Percentiles rank a stretch among this genome's conserved stretches.
These are phyloP conservation scores for Candida wancherniae DNA, from an alignment of 805 yeast genomes.

Conservation along the genomic window DNA sequence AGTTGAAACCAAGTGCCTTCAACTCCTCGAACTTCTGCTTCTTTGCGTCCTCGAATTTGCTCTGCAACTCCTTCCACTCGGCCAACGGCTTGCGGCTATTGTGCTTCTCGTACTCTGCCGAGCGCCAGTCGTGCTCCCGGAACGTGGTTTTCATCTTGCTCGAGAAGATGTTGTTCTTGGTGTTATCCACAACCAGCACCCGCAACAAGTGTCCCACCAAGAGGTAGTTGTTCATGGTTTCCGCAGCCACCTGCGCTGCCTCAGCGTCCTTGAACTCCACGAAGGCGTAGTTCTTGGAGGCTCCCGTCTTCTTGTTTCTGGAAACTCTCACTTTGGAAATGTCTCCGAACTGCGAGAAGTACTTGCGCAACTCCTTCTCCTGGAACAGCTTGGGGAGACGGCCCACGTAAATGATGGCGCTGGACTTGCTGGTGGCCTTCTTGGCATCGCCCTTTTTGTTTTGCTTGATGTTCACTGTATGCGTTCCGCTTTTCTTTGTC, in stretches of 20 bases:
- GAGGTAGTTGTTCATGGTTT: conserved; percentile 93
- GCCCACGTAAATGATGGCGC: conserved; percentile 82
- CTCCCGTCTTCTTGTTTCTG: conserved; percentile 85
- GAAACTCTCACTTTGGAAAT: conserved; percentile 75
- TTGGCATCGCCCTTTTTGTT: conserved; percentile 20
- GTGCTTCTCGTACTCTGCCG: conserved; percentile 33
- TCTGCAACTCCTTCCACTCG: conserved; percentile 52
- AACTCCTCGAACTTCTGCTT: conserved; percentile 46
- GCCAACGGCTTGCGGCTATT: conserved; percentile 55
- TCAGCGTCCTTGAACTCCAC: conserved; percentile 71
- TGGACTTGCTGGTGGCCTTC: conserved; percentile 17
- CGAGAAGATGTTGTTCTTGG: conserved; percentile 48
- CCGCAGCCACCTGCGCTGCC: conserved; percentile 86
- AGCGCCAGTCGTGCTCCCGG: conserved; percentile 14
- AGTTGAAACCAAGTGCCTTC: conserved; percentile 24
- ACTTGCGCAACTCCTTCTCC: conserved; percentile 71
- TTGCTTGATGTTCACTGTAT: conserved; percentile 20
- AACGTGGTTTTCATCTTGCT: conserved; percentile 12
- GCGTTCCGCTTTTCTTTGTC: conserved; percentile 14
- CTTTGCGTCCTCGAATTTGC: conserved; percentile 39
- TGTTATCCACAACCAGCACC: conserved; percentile 50
- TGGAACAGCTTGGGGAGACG: conserved; percentile 91
- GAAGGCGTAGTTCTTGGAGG: conserved; percentile 87
- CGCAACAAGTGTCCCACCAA: conserved; percentile 82
- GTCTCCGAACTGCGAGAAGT: conserved; percentile 88